phyloP scores from a whole-genome alignment of 2,329 filamentous ascomycete species.

The Pseudogymnoascus sp. region DNA sequence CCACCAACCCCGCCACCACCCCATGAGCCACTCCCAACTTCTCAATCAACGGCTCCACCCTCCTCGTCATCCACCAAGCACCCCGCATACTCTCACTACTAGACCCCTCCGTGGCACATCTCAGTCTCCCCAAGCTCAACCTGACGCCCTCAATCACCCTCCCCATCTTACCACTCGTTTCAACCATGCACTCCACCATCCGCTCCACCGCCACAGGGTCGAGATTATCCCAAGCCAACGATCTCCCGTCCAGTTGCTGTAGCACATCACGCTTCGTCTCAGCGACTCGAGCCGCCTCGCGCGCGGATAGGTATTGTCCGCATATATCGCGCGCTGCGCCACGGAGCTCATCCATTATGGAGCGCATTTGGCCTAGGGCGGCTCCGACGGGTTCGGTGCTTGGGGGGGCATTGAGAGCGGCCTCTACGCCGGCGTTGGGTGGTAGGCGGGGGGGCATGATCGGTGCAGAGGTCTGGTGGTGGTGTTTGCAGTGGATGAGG shows the following conservation, averaged over 20 bases:
- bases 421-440: background rate
- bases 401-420: background rate
- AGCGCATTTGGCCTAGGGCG: background rate
- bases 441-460: background rate
- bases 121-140: too few species aligned
- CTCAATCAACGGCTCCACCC: background rate
- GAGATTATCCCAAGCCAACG: too few species aligned
- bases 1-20: background rate
- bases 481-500: background rate
- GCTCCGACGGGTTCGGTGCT: too few species aligned
- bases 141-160: too few species aligned
- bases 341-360: background rate
- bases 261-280: too few species aligned
- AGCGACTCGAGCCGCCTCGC: too few species aligned
- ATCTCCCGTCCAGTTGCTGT: too few species aligned
- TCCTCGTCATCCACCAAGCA: background rate
- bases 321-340: background rate
- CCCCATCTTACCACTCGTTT: too few species aligned
- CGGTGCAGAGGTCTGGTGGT: background rate
- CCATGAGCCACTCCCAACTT: background rate
- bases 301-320: background rate
- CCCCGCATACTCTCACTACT: too few species aligned
- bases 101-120: too few species aligned
- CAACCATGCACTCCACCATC: too few species aligned
- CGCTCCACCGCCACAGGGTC: too few species aligned